Percentiles rank a stretch among this genome's conserved stretches.
Conservation (phyloP, 192 early-diverging fungal species). For the Lunasporangiospora selenospora region DNA sequence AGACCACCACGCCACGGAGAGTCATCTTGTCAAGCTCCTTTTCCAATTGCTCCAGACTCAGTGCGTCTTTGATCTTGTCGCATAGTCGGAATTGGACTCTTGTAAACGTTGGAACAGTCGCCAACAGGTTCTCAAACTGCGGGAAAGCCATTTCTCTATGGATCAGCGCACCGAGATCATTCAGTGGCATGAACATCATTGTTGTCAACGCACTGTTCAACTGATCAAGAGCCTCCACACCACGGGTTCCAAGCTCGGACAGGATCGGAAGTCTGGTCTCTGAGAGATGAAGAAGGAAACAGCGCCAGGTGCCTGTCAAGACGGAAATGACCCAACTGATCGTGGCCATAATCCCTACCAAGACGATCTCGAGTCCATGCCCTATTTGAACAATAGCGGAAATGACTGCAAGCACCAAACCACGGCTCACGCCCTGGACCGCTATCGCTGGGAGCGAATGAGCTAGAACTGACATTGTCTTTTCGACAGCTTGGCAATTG, state of each 20-base stretch:
- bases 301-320: constrained; percentile 36
- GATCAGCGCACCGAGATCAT: constrained; percentile 11
- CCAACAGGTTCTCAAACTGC: constrained; percentile 8
- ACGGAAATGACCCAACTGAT: constrained; percentile 10
- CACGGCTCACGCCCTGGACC: constrained; percentile 8
- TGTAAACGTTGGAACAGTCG: no score
- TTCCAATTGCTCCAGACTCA: constrained; percentile 3
- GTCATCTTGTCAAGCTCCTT: constrained; percentile 11
- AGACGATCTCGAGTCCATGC: constrained; percentile 13
- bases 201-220: background rate
- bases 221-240: constrained; percentile 27
- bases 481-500: constrained; percentile 20
- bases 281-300: constrained; percentile 23
- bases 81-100: no score
- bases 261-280: constrained; percentile 17
- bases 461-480: background rate
- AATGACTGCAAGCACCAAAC: constrained; percentile 9
- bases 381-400: constrained; percentile 14
- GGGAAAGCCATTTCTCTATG: constrained; percentile 20
- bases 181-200: constrained; percentile 8
- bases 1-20: background rate
- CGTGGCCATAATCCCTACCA: constrained; percentile 20
- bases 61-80: no score
- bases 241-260: constrained; percentile 18
- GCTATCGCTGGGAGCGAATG: constrained; percentile 25